Evolutionary conservation across 495 filamentous ascomycete genomes (phyloP), one percentile per base, ranked within the genome.

Genomic region (Parachaetomium inaequale): DNA sequence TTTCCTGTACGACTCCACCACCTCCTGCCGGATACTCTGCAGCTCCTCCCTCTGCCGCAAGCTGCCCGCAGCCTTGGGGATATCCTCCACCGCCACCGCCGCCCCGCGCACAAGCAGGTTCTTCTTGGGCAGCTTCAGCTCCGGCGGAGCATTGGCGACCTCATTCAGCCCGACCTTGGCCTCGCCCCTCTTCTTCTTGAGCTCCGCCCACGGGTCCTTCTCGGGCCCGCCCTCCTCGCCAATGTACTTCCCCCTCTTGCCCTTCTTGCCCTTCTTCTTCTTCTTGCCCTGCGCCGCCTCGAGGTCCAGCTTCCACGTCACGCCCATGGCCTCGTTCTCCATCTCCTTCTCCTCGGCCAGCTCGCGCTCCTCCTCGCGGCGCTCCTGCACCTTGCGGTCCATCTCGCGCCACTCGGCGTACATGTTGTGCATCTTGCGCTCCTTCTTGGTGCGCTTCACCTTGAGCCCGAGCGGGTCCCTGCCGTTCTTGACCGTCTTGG

Each of bases 31-130:
- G 67, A 89, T 86, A 49, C 78, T 83, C 14, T 88, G 87, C 60
- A 98, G 68, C 75, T 96, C 92, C 74, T 95, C 92, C 70, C 91
- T 81, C 71, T 86, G 82, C 63, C 88, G 82, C 76, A 96, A 78
- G 78, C 91, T 93, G 34, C 93, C 92, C 11, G 85, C 86, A 6
- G 83, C 75, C 69, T 86, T 87, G 29, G 92, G 92, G 34, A 95
- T 84, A 69, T 89, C 85, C 10, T 77, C 85, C 32, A 92, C 86
- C 61, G 90, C 82, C 14, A 90, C 88, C 66, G 79, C 80, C 4
- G 89, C 88, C 2, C 88, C 89, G 42, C 84, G 78, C 5, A 89
- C 82, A 68, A 89, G 85, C 61, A 95, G 84, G 51, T 88, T 88
- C 76, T 84, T 85, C 66, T 79, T 85, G 7, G 87, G 86, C 21